Conservation (phyloP, 768 basidiomycete species). For the Amanita fuliginea region DNA sequence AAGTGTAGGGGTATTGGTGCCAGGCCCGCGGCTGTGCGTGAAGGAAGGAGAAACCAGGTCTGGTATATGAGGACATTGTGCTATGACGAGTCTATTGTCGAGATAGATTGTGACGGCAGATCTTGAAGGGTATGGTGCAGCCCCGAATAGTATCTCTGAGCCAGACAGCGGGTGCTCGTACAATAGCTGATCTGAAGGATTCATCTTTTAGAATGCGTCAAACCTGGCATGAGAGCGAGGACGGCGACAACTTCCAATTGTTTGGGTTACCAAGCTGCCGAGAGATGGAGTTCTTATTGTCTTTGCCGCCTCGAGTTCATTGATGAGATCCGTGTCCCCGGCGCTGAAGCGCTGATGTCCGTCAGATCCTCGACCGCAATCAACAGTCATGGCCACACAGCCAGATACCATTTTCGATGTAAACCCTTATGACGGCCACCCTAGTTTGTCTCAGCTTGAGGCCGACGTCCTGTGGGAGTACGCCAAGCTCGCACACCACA, state of each 20-base stretch:
- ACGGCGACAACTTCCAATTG: constrained; percentile 20
- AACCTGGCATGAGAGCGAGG: not conserved
- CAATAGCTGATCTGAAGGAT: not conserved
- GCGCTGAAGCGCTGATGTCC: too few relatives aligned
- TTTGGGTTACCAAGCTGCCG: constrained; percentile 22
- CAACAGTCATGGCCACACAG: not conserved
- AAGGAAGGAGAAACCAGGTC: constrained; percentile 17
- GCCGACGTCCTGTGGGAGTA: constrained; percentile 89
- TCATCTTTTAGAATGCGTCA: too few relatives aligned
- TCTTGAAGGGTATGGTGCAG: not conserved
- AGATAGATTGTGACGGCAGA: constrained; percentile 4
- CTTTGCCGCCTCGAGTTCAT: constrained; percentile 17
- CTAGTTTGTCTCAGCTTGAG: constrained; percentile 55
- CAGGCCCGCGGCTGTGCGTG: constrained; percentile 30
- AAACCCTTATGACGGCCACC: constrained; percentile 71
- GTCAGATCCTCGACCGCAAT: not conserved
- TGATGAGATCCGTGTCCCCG: constrained; percentile 3
- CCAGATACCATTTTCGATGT: constrained; percentile 33
- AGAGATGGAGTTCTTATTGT: constrained; percentile 30
- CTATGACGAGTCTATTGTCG: constrained; percentile 20
- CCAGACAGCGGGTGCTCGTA: constrained; percentile 11
- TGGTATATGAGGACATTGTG: constrained; percentile 19
- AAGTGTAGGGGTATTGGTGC: constrained; percentile 18
- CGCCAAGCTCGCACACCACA: constrained; percentile 71
- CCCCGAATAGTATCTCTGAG: constrained; percentile 21